Conservation (phyloP, 352 stramenopile genomes). For the Pythium dissimile region DNA sequence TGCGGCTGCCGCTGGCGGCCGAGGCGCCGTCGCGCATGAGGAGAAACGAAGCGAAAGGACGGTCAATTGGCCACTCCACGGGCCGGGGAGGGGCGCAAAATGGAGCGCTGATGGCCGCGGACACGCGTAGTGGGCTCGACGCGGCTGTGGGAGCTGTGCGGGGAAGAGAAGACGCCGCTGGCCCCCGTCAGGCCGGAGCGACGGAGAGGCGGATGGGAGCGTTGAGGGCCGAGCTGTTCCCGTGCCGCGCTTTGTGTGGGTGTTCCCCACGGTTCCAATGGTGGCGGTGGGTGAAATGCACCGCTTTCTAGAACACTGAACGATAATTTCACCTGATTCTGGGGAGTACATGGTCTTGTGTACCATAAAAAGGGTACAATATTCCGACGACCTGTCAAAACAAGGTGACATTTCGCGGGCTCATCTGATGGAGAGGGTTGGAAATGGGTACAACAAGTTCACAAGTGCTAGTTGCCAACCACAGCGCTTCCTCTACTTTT, state of each 20-base stretch:
- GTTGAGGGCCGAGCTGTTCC: background rate
- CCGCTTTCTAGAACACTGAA: slow-evolving; percentile 19
- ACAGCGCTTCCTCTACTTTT: too few species aligned
- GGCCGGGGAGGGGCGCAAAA: background rate
- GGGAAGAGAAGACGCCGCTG: too few species aligned
- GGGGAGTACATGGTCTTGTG: slow-evolving; percentile 2
- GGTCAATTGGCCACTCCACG: background rate
- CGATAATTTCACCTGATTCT: background rate
- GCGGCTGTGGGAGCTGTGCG: background rate
- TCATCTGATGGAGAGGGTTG: background rate
- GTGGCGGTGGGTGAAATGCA: background rate
- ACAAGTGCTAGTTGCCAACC: too few species aligned
- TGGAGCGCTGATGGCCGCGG: background rate
- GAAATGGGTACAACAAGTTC: background rate
- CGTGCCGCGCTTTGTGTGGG: background rate
- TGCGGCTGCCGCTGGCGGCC: slow-evolving; percentile 9
- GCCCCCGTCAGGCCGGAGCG: too few species aligned
- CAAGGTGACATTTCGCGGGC: background rate
- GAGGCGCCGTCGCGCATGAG: background rate
- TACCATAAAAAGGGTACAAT: slow-evolving; percentile 12
- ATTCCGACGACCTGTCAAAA: background rate
- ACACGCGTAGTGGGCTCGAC: background rate
- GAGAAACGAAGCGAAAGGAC: background rate
- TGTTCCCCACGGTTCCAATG: slow-evolving; percentile 20
- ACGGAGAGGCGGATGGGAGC: background rate